Base-by-base conservation (phyloP, 139 green algal genomes). In the Haematococcus sp. region DNA sequence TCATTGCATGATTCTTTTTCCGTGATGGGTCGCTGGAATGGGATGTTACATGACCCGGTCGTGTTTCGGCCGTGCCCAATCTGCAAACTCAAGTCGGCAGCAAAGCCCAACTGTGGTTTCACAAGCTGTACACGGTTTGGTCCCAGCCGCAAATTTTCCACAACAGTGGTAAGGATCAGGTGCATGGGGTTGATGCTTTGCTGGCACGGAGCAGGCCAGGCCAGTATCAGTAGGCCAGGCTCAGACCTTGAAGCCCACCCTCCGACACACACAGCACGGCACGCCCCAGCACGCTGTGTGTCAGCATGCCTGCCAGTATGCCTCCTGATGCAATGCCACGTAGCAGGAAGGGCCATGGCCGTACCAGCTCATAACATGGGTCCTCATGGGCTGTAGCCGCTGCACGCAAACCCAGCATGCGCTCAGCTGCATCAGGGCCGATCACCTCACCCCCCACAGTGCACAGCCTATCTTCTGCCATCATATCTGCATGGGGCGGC, bases 261-360 rank as follows among this genome's bases (percentile, higher is more conserved):
- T 65, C 58, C 15, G 58, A 65, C 58, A 65, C 58, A n/a, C 58
- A 65, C 58, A 65, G 16, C 25, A 65, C 58, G 3, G 58, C 58
- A 4, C 58, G 58, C n/a, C 58, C 58, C 27, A 35, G n/a, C 61
- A 69, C 61, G 7, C n/a, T 27, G 33, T 69, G 61, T 16, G 32
- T 52, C 31, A 69, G 32, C 61, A 69, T 52, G 32, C 32, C 61
- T 30, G 35, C 19, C 61, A 69, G 32, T 31, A 69, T 3, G 4
- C 58, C 58, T 4, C 58, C 58, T 4, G 58, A n/a, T n/a, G 27
- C 58, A n/a, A 43, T n/a, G 20, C 58, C 58, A n/a, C 28, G 58
- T n/a, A 65, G 58, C 58, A 34, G 58, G 23, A 27, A n/a, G n/a
- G 58, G 58, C 58, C 58, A 65, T 3, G 20, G 23, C 20, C 28